A percentile compares a stretch with the other conserved stretches of the same genome.
Evolutionary conservation across 805 yeast genomes (phyloP).

Genomic region (Nakazawaea holstii): DNA sequence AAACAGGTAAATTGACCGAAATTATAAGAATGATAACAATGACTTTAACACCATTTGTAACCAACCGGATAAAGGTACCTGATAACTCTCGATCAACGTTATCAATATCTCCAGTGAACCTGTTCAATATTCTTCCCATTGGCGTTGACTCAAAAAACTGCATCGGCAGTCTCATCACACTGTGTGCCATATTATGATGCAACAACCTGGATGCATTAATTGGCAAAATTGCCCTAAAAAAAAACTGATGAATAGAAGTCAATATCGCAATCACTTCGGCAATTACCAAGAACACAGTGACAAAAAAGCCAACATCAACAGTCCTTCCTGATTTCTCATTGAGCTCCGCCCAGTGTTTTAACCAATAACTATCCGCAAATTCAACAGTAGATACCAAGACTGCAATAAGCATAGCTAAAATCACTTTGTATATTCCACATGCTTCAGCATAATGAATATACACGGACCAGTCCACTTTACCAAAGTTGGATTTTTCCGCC

Average conservation of each 20-base stretch:
- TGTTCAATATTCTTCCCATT: constrained; percentile 72
- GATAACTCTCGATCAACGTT: constrained; percentile 68
- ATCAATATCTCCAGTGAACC: constrained; percentile 77
- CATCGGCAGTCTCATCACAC: constrained; percentile 57
- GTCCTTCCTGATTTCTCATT: too few relatives aligned
- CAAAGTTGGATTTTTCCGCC: too few relatives aligned
- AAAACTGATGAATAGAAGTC: constrained; percentile 39
- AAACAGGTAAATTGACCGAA: constrained; percentile 73
- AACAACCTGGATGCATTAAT: constrained; percentile 47
- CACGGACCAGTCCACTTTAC: too few relatives aligned
- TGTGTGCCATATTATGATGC: constrained; percentile 19
- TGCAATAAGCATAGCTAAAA: too few relatives aligned
- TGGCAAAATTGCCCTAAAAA: constrained; percentile 67
- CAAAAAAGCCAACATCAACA: too few relatives aligned
- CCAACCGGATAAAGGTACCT: constrained; percentile 55
- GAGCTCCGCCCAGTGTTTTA: too few relatives aligned
- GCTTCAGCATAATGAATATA: too few relatives aligned
- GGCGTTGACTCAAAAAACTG: constrained; percentile 86
- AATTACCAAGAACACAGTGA: too few relatives aligned
- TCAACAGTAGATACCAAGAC: too few relatives aligned
- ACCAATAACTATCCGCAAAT: too few relatives aligned
- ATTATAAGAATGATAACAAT: constrained; percentile 64
- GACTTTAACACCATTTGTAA: constrained; percentile 48
- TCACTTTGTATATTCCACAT: too few relatives aligned
- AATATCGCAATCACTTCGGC: too few relatives aligned